Evolutionary conservation across 176 grass and related monocot species (phyloP), one percentile per base, ranked within the genome.

Genomic region (Avena insularis): DNA sequence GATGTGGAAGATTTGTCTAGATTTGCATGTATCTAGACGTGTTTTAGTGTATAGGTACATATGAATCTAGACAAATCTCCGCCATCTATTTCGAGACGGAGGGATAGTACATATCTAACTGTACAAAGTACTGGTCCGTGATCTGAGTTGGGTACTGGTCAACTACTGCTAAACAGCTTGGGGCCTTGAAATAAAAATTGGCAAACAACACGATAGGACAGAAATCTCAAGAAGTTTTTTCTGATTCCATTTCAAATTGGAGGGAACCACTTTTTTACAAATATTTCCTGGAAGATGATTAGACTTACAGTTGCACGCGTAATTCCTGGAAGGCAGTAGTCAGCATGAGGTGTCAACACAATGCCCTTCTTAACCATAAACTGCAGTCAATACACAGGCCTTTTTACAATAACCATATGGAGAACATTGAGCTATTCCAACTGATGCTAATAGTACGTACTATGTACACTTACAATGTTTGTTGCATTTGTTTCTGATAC

Each of bases 401-500:
- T 45, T 91, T 61, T 84, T 79, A 68, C 15, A 82, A 78, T 56
- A 85, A 82, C 20, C 9, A 71, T 60, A 85, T 79, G 33, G 1
- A 3, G 35, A 68, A 25, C 80, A 27, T 15, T 13, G 51, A 84
- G 17, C 53, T 55, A 70, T 74, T 68, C 63, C 25, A 25, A 46
- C 9, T 85, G 46, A 78, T 68, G 43, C 0, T 43, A 51, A 87
- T 20, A 50, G 23, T 84, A 76, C 48, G 23, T 40, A 46, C 43
- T 81, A 76, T 85, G 54, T 66, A 36, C 36, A 45, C 89, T 93
- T 90, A 98, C 95, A 83, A 98, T 89, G 76, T 98, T 98, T 84
- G 96, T 98, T 75, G 96, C 96, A 91, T 98, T 98, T 82, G 96
- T 98, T 94, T 98, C 96, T 87, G 96, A 98, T 83, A 98, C 96